phyloP scores from a whole-genome alignment of 2,329 filamentous ascomycete species.

The Colletotrichum orbiculare region DNA sequence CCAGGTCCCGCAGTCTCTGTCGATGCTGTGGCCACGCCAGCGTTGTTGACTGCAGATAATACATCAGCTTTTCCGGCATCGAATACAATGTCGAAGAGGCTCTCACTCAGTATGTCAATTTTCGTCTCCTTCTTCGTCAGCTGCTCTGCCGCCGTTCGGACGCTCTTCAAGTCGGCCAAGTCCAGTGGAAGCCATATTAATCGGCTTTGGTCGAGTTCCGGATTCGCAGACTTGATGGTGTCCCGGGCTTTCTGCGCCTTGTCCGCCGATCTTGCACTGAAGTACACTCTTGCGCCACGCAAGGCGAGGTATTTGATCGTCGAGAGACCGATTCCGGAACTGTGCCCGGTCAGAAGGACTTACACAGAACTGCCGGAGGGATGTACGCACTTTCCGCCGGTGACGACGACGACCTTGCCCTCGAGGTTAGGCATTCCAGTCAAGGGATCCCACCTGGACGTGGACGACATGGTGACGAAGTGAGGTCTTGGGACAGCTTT shows the following conservation, averaged over 20 bases:
- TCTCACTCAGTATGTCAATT: slow-evolving; percentile 43
- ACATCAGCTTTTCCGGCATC: not conserved
- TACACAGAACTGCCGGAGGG: not conserved
- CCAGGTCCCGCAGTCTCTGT: slow-evolving; percentile 31
- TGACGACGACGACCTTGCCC: slow-evolving; percentile 42
- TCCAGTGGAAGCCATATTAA: slow-evolving; percentile 41
- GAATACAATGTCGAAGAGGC: too few relatives aligned
- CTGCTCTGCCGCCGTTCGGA: slow-evolving; percentile 37
- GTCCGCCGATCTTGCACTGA: slow-evolving; percentile 39
- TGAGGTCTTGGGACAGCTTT: not conserved
- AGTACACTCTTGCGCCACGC: slow-evolving; percentile 43
- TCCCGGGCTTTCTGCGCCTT: slow-evolving; percentile 36
- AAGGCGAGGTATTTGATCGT: slow-evolving; percentile 41
- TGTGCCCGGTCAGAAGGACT: slow-evolving; percentile 9
- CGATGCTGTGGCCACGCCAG: slow-evolving; percentile 18
- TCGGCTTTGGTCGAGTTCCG: slow-evolving; percentile 18
- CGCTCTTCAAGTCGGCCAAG: slow-evolving; percentile 38
- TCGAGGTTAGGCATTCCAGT: slow-evolving; percentile 38
- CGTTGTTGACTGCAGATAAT: slow-evolving; percentile 41
- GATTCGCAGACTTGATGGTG: slow-evolving; percentile 25
- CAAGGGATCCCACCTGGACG: slow-evolving; percentile 32
- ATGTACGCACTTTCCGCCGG: slow-evolving; percentile 41
- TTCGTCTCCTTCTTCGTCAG: slow-evolving; percentile 39
- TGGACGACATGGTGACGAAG: not conserved
- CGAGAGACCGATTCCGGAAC: slow-evolving; percentile 40